Conservation (phyloP, 1,139 yeast genomes). For the Debaryomyces psychrophilus region DNA sequence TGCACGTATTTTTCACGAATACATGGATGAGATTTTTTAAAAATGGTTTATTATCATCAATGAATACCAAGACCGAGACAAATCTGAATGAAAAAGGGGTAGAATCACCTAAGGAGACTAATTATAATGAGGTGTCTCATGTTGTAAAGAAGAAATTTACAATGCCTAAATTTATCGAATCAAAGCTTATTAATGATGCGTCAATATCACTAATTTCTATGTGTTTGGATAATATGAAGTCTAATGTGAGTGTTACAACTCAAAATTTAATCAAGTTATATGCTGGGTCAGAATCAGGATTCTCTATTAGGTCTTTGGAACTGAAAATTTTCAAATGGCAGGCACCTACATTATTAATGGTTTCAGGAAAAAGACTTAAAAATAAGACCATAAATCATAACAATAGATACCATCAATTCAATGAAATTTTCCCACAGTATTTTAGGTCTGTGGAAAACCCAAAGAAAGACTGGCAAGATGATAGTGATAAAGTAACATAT, state of each 20-base stretch:
- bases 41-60: constrained; percentile 23
- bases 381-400: constrained; percentile 44
- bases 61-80: not conserved
- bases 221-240: constrained; percentile 25
- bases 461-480: constrained; percentile 36
- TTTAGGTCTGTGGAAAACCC: constrained; percentile 37
- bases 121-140: not conserved
- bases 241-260: constrained; percentile 28
- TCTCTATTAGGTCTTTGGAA: constrained; percentile 84
- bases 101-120: not conserved
- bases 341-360: constrained; percentile 75
- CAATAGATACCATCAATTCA: constrained; percentile 55
- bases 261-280: constrained; percentile 63
- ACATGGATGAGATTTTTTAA: constrained; percentile 40
- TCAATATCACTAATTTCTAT: constrained; percentile 46
- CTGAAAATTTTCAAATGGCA: constrained; percentile 86
- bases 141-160: not conserved
- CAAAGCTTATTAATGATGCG: constrained; percentile 44
- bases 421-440: constrained; percentile 54
- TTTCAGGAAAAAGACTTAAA: constrained; percentile 63
- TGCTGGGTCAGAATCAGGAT: constrained; percentile 76
- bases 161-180: constrained; percentile 26
- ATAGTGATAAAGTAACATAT: constrained; percentile 51
- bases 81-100: not conserved
- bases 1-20: constrained; percentile 42